Evolutionary conservation across 805 yeast species (phyloP), one percentile per base, ranked within the genome.

Genomic region (Millerozyma acaciae): DNA sequence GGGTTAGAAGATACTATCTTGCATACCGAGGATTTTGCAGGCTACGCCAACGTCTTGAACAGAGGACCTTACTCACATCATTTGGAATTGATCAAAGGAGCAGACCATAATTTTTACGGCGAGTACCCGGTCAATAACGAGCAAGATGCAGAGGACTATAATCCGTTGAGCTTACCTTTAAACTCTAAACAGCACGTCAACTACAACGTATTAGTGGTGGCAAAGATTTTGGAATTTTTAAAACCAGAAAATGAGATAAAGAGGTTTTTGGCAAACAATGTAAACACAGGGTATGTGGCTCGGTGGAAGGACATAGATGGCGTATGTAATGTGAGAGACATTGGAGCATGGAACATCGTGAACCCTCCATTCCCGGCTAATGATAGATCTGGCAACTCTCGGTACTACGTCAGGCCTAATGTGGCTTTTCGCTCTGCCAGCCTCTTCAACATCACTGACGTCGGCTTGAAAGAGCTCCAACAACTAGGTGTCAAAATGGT

Each of bases 61-160:
- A 59, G 72, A 4, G 75, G 88, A 14, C 80, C 40, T 1, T 44
- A 44, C 19, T 46, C 68, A 3, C 71, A 83, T 44, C 62, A 68
- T 3, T 60, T 87, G 34, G 63, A 65, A 22, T 53, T 85, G 6
- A 61, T 89, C 8, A 73, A 75, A 1, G 66, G 65, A 28, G 96
- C 95, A 0, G 89, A 86, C 51, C 97, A 89, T 56, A 85, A 84
- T 47, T 88, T 72, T 50, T 83, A 72, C 50, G 90, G 93, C 0
- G 41, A 50, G 1, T 48, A 55, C 3, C 59, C 46, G 7, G 62
- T 71, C 28, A 46, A 56, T 12, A 60, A 57, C 14, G 68, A 50
- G 8, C 47, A 36, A 10, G 65, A 60, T 21, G 55, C 34, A 26
- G 62, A 44, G 36, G 61, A 55, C 1, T 45, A 40, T 41, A 60